Base-by-base conservation (phyloP, 2,329 filamentous ascomycete species). In the Truncatella angustata region DNA sequence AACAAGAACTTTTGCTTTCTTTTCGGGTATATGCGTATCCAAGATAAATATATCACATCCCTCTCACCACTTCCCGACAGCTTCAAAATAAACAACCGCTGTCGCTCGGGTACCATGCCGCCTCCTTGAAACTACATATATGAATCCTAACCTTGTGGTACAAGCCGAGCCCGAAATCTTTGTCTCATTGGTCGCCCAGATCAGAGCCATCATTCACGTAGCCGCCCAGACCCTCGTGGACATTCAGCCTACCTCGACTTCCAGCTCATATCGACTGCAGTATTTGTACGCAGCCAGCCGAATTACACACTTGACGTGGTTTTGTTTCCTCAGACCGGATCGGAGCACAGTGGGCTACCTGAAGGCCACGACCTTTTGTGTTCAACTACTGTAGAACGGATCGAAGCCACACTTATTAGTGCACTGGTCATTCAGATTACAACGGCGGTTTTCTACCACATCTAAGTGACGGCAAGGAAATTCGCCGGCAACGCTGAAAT, bases 1-100 rank as follows among this genome's bases (percentile, higher is more conserved):
- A 16, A 20, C 36, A 40, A 9, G 5, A 16, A 9, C 36, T 16
- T 16, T 16, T 12, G 12, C 32, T 35, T 14, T 16, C 32, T 20
- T 40, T 20, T 16, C 36, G 20, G 20, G n/a, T n/a, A 28, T 21
- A 3, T 43, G 18, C 9, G 10, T 28, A 21, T 44, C 14, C 24
- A 44, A 26, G 40, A 44, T 44, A 44, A 44, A 44, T 44, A 44
- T 44, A 44, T 23, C 21, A 44, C 40, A 16, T 24, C 21, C 23
- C 40, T 44, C 40, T 20, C 40, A 44, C 40, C 21, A 24, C 40
- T 24, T 44, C 40, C 40, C n/a, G 23, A 23, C 40, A 28, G 11
- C 21, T 28, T 30, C 36, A 32, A 32, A 32, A 32, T 32, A 32
- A 32, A 32, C 28, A 32, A 32, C 14, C 28, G 28, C 28, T 32